Conservation (phyloP, 1,284 basidiomycete genomes). For the Melampsora americana region DNA sequence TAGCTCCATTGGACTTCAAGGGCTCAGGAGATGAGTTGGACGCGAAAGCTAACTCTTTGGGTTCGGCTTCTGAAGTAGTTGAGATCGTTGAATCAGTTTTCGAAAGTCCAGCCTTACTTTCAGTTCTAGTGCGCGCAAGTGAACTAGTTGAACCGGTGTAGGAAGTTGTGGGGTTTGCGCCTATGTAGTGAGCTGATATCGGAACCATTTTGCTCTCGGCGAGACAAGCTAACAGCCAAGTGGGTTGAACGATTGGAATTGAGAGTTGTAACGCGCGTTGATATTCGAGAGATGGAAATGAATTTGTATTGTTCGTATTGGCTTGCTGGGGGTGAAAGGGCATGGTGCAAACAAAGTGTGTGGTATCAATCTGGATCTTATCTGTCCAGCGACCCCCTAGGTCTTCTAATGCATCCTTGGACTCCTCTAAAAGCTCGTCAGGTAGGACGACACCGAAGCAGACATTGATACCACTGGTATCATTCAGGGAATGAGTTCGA, state of each 20-base stretch:
- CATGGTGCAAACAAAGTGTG: constrained; percentile 90
- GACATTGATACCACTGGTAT: constrained; percentile 86
- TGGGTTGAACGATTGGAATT: constrained; percentile 82
- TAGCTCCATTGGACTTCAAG: neutral
- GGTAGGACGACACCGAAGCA: constrained; percentile 86
- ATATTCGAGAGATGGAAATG: constrained; percentile 71
- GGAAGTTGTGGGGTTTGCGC: constrained; percentile 20
- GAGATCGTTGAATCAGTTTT: constrained; percentile 1
- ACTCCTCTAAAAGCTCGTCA: constrained; percentile 68
- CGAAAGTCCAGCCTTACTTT: constrained; percentile 21
- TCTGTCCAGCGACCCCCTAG: constrained; percentile 86
- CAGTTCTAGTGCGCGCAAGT: constrained; percentile 5
- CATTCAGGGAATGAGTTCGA: constrained; percentile 84
- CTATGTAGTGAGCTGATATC: constrained; percentile 49
- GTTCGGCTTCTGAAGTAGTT: constrained; percentile 4
- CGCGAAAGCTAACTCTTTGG: neutral
- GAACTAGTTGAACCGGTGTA: neutral
- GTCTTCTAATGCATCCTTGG: constrained; percentile 70
- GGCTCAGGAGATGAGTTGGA: neutral
- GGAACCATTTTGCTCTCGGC: constrained; percentile 58
- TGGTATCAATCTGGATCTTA: constrained; percentile 91
- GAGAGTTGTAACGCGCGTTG: constrained; percentile 83
- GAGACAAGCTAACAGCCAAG: constrained; percentile 82
- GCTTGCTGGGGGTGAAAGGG: constrained; percentile 63
- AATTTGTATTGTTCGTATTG: constrained; percentile 57